Base-by-base conservation (phyloP, 1,139 yeast species). In the Zygosaccharomyces sapae region DNA sequence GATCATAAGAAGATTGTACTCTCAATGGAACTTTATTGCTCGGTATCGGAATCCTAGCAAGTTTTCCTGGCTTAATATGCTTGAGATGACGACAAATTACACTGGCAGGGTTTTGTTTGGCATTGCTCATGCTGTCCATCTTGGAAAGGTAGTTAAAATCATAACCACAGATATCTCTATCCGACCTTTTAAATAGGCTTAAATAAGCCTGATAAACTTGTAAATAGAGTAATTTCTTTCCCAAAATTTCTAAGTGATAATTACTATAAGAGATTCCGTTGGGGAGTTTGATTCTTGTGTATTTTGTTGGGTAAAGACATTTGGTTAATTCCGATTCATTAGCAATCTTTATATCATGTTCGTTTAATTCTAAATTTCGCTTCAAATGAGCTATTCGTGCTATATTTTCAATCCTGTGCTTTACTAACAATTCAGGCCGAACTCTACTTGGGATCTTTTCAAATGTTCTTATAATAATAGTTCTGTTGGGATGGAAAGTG, bases 21-120 rank as follows among this genome's bases (percentile, higher is more conserved):
- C 54, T 49, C 6, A 42, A 27, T 2, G 55, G 54, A 4, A 57
- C 22, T 22, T 27, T 43, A 35, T 43, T 48, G 9, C 49, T 43
- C 10, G 60, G 57, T 9, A 48, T 41, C 6, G 55, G 38, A 3
- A 55, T 12, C 13, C 58, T 51, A 1, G 61, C 57, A 22, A 57
- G 38, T 8, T 44, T 38, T 3, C 33, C 31, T 13, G 53, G 16
- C 8, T 43, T 39, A 13, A 48, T 48, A 13, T 22, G 33, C 18
- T 41, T 45, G 18, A 58, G 39, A 12, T 50, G 39, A 30, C 47
- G 43, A 20, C 48, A 42, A 3, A 54, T 43, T 3, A 31, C 31
- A 12, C 34, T 38, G 3, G 41, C 33, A 3, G 45, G 39, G 18
- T 38, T 38, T 31, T 45, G 33, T 38, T 45, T 46, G 48, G 54